Base-by-base conservation (phyloP, 2,329 filamentous ascomycete genomes). In the Fusarium euwallaceae region DNA sequence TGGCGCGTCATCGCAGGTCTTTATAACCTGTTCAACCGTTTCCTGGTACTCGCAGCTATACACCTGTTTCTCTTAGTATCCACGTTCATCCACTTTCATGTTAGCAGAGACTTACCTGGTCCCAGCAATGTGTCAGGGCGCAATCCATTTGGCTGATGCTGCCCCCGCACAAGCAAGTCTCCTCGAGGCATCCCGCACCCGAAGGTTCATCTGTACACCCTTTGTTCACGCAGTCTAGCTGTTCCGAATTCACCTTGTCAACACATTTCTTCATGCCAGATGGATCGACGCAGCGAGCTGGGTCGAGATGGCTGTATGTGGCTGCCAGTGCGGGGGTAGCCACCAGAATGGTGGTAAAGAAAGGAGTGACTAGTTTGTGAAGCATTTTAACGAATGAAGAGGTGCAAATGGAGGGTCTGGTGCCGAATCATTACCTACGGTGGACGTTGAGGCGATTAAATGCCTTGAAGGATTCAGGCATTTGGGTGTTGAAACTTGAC, bases 101-200 rank as follows among this genome's bases (percentile, higher is more conserved):
- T 12, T 17, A 8, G 4, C 9, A 24, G 6, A 24, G 27, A 53
- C n/a, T 45, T 20, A 37, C 51, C 53, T 32, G 51, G 37, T 65
- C 55, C 65, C 65, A 71, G 45, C 68, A 71, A 37, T 63, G 51
- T 4, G 51, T 39, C 36, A 43, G 36, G 22, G 55, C 55, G 6
- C 55, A 59, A 11, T 59, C 36, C 20, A 59, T 59, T n/a, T 59
- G 32, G 29, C 16, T 22, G 20, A 53, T 53, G 27, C 48, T 53
- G 48, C 27, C 12, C 48, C 27, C 10, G 16, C 48, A 53, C 17
- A 53, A 53, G 27, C 48, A 53, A 27, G 48, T 53, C 22, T 14
- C 16, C 43, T 48, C 43, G 43, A 32, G 27, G 48, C 48, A 53
- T 32, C 17, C 17, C 3, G 32, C 32, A 34, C 32, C 32, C 32